phyloP scores from a whole-genome alignment of 306 rosid genomes.

The Malus orientalis region DNA sequence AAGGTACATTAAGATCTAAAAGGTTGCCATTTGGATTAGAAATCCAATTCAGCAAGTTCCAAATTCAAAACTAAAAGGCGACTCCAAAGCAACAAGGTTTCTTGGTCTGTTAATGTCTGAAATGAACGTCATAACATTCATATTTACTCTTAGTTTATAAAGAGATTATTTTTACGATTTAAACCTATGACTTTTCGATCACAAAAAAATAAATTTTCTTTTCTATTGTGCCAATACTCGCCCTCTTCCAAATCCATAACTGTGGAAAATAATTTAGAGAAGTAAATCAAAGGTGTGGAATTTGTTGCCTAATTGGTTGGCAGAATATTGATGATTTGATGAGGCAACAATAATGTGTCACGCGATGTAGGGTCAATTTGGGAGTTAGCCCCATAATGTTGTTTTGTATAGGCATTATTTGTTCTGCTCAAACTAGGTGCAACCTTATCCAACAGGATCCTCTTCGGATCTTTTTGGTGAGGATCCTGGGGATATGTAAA shows the following conservation, averaged over 20 bases:
- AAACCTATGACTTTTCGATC: too few species aligned
- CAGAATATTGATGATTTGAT: slow-evolving; percentile 40
- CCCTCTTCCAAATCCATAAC: not conserved
- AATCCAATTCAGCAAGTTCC: not conserved
- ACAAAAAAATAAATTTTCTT: too few species aligned
- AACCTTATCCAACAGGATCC: not conserved
- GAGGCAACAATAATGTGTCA: slow-evolving; percentile 36
- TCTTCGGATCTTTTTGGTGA: too few species aligned
- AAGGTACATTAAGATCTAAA: not conserved
- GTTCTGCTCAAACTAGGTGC: not conserved
- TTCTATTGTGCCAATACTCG: too few species aligned
- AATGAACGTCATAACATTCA: too few species aligned
- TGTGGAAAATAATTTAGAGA: not conserved
- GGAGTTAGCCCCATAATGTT: not conserved
- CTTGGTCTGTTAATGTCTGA: too few species aligned
- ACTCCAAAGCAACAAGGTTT: too few species aligned
- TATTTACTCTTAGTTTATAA: too few species aligned
- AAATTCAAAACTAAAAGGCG: too few species aligned
- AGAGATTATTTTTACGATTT: too few species aligned
- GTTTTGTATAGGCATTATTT: not conserved
- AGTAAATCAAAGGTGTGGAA: not conserved
- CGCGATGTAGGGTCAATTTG: slow-evolving; percentile 44
- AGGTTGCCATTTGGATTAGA: not conserved
- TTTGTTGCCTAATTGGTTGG: slow-evolving; percentile 21
- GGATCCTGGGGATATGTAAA: too few species aligned